Conservation (phyloP, 176 grass and related monocot genomes). For the Musa schizocarpa region DNA sequence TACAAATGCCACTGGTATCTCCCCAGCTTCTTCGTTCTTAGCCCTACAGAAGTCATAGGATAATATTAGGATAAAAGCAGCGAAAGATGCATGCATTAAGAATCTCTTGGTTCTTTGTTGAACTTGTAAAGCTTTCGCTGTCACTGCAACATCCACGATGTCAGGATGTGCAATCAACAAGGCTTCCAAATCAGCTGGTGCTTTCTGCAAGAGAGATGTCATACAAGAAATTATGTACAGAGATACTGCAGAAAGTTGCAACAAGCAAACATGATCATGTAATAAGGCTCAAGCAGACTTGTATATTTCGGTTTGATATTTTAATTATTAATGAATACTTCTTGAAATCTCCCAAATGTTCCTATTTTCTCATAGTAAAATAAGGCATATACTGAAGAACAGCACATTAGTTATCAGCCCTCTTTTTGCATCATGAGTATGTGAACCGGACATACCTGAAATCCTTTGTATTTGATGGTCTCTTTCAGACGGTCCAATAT, state of each 20-base stretch:
- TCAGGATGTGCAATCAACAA: slow-evolving; percentile 59
- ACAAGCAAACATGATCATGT: background rate
- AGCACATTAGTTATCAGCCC: background rate
- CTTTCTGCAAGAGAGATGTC: slow-evolving; percentile 37
- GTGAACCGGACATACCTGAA: slow-evolving; percentile 46
- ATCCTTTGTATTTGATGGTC: slow-evolving; percentile 90
- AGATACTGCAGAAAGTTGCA: no score
- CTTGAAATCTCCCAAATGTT: background rate
- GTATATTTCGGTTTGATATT: no score
- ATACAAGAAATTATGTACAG: no score
- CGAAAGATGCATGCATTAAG: background rate
- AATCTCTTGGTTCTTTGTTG: background rate
- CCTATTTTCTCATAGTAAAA: background rate
- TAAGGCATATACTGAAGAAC: background rate
- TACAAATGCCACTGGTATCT: slow-evolving; percentile 87
- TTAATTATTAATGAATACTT: no score
- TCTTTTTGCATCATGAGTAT: background rate
- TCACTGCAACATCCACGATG: slow-evolving; percentile 69
- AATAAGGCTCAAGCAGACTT: no score
- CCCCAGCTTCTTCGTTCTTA: slow-evolving; percentile 50
- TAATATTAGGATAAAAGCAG: slow-evolving; percentile 4
- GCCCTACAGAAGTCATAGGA: slow-evolving; percentile 22
- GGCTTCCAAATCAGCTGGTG: slow-evolving; percentile 74
- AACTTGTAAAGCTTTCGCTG: slow-evolving; percentile 40
- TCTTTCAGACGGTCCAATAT: slow-evolving; percentile 84